Evolutionary conservation across 2,329 filamentous ascomycete species (phyloP), one percentile per base, ranked within the genome.

Genomic region (Sporothrix sp.): DNA sequence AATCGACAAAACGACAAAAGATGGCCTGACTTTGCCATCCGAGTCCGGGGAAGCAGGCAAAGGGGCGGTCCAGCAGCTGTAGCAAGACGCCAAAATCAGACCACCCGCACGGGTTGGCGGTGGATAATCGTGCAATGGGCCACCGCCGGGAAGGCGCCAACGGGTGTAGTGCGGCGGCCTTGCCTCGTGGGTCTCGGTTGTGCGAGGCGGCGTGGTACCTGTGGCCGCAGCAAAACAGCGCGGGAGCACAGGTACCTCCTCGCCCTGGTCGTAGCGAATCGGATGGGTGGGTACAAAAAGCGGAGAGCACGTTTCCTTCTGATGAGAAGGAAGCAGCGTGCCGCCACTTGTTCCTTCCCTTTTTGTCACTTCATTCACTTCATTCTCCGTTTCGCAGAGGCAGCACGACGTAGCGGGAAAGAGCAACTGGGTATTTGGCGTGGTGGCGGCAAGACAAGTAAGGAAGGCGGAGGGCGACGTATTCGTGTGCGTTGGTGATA

Each of bases 11-110:
- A 25, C 28, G 21, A 37, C n/a, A 44, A 47, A 52, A 53, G 42
- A 55, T 58, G 56, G 56, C 51, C 56, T 58, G 56, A 58, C 52
- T 48, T 52, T 57, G 36, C 18, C 44, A 50, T 50, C 48, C 53
- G 37, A 48, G 53, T 53, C 48, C 32, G 54, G 56, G 52, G 50
- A 53, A 50, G 40, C 27, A 49, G 20, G 42, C 46, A 43, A 37
- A 52, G 51, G 48, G 40, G 52, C 52, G 54, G 52, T 53, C 33
- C 51, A 51, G 51, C 44, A 49, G 30, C 50, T 55, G 54, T 51
- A 52, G 53, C 52, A 49, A 45, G 43, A 45, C 52, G 46, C 45
- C 52, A 54, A 48, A 52, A 58, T 58, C 57, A 58, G 57, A 43
- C 57, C 57, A 58, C 52, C 54, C 42, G 46, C 13, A 14, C 45